phyloP scores from a whole-genome alignment of 2,329 filamentous ascomycete genomes.

The Dactylellina leptospora region DNA sequence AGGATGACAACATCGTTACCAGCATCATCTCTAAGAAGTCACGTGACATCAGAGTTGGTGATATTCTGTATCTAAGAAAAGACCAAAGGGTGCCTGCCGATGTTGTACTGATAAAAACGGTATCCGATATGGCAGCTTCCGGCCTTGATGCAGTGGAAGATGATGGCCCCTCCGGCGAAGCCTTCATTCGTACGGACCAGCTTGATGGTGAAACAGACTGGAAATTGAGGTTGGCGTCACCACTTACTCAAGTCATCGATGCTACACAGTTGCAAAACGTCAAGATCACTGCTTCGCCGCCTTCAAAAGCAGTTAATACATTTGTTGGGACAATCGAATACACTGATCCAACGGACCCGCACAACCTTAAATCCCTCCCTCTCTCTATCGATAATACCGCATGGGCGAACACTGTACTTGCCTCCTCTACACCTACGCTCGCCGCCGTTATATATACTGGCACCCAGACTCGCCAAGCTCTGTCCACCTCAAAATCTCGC shows the following conservation, averaged over 20 bases:
- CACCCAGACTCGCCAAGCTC: slow-evolving; percentile 87
- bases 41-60: slow-evolving; percentile 88
- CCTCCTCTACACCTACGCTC: slow-evolving; percentile 86
- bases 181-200: slow-evolving; percentile 96
- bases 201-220: slow-evolving; percentile 98
- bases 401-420: slow-evolving; percentile 97
- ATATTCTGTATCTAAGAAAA: slow-evolving; percentile 91
- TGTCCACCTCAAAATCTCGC: slow-evolving; percentile 89
- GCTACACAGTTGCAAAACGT: slow-evolving; percentile 74
- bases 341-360: slow-evolving; percentile 53
- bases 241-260: slow-evolving; percentile 80
- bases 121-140: slow-evolving; percentile 63
- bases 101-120: slow-evolving; percentile 89
- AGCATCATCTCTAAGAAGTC: slow-evolving; percentile 75
- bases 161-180: slow-evolving; percentile 74
- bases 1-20: slow-evolving; percentile 23
- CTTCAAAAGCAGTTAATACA: slow-evolving; percentile 92
- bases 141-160: slow-evolving; percentile 59
- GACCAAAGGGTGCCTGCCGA: slow-evolving; percentile 94
- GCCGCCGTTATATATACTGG: slow-evolving; percentile 95
- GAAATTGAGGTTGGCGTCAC: slow-evolving; percentile 90
- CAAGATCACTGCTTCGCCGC: slow-evolving; percentile 82
- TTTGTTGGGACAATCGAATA: slow-evolving; percentile 82
- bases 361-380: slow-evolving; percentile 69
- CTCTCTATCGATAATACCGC: slow-evolving; percentile 96